Percentiles rank a stretch among this genome's conserved stretches.
These are phyloP conservation scores for Juglanconis juglandina DNA, from an alignment of 2,329 filamentous ascomycete species.

Conservation along the genomic window DNA sequence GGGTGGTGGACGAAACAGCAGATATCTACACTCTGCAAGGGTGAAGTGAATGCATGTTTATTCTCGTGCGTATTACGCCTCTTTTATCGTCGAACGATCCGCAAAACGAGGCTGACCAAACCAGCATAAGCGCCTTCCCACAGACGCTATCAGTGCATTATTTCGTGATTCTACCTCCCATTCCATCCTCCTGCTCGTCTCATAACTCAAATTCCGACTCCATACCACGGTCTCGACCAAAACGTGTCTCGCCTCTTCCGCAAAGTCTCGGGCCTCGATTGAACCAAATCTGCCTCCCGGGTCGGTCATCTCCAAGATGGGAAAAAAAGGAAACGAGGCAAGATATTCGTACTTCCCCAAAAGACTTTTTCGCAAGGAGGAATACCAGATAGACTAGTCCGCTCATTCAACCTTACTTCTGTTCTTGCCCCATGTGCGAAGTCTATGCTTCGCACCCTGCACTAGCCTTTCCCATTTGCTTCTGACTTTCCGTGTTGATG, in stretches of 20 bases:
- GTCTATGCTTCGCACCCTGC: constrained; percentile 13
- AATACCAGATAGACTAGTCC: neutral
- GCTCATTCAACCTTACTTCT: constrained; percentile 5
- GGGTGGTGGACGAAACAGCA: too few relatives aligned
- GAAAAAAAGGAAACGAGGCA: neutral
- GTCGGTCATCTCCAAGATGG: neutral
- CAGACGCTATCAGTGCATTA: neutral
- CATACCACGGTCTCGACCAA: too few relatives aligned
- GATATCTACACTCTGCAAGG: too few relatives aligned
- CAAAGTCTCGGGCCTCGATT: neutral
- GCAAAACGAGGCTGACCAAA: neutral
- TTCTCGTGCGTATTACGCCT: constrained; percentile 10
- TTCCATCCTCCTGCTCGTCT: neutral
- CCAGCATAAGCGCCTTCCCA: neutral
- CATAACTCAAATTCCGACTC: neutral
- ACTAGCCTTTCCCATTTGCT: constrained; percentile 12
- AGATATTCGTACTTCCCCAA: neutral
- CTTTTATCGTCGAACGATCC: neutral
- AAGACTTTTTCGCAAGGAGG: neutral
- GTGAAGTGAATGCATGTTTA: constrained; percentile 14
- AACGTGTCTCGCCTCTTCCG: neutral
- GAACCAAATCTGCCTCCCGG: neutral
- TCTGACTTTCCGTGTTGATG: constrained; percentile 3
- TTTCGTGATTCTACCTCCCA: neutral
- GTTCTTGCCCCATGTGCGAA: constrained; percentile 13